Base-by-base conservation (phyloP, 169 alveolate genomes). In the Eimeria falciformis region DNA sequence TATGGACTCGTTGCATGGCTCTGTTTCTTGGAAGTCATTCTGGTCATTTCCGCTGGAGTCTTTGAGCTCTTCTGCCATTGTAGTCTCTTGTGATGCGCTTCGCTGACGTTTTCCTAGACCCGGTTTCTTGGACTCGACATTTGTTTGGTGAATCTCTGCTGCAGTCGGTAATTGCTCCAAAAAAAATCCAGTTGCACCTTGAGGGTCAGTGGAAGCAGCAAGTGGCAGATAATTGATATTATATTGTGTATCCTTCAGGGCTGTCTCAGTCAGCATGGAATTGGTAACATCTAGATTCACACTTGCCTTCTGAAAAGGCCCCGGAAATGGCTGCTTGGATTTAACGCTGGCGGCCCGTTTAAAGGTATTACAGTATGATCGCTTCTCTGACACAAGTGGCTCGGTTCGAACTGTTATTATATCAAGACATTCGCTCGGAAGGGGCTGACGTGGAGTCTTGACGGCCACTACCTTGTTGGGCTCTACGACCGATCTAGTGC, bases 401-500 rank as follows among this genome's bases (percentile, higher is more conserved):
- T 50, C 75, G 29, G 50, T 66, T 33, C 33, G 58, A 17, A 65
- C 33, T 1, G 89, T 7, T 53, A 75, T n/a, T 21, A 18, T 21
- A 27, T 56, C 77, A 25, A 21, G 12, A 6, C 47, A 14, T 33
- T 55, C 37, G 25, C 58, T 17, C 4, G 18, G 56, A 21, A 27
- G 21, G 5, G 9, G 21, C 73, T 55, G 87, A 23, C 27, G 46
- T 33, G 68, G 21, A 12, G 25, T 62, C 27, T 3, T n/a, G 5
- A 53, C 47, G 21, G 50, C 55, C 77, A 2, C 14, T 29, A 50
- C 43, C 43, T 55, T 81, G 89, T 3, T 7, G n/a, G 89, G 89
- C 89, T 81, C 55, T 65, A 14, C 65, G 33, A 55, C 89, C 37
- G 62, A 7, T 43, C 89, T 29, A n/a, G 25, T 0, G 58, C 56